Conservation (phyloP, 225 moss, liverwort and hornwort species). For the Ulota crispa region DNA sequence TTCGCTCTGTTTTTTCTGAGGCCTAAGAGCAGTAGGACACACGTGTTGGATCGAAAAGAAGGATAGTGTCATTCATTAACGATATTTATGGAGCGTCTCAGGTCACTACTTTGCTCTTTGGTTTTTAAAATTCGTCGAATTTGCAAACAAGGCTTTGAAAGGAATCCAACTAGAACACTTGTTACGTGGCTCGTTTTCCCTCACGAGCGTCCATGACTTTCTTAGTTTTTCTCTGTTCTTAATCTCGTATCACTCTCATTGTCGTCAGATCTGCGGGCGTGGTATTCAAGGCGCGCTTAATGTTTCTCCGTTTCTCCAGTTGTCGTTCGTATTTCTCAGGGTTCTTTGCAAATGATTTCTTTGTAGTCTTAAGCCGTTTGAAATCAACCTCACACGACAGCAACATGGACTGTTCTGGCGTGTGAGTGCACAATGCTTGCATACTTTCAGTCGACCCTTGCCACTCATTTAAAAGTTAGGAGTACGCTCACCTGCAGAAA, state of each 20-base stretch:
- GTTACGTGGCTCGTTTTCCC: slow-evolving; percentile 6
- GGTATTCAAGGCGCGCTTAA: background rate
- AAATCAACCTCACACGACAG: slow-evolving; percentile 16
- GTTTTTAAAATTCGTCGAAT: slow-evolving; percentile 8
- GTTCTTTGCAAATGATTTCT: slow-evolving; percentile 15
- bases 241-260: background rate
- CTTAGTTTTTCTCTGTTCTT: background rate
- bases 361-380: slow-evolving; percentile 9
- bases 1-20: slow-evolving; percentile 15
- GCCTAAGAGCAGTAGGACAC: slow-evolving; percentile 3
- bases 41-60: slow-evolving; percentile 23
- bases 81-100: slow-evolving; percentile 3
- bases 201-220: slow-evolving; percentile 4
- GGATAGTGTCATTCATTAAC: slow-evolving; percentile 14
- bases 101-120: background rate
- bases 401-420: slow-evolving; percentile 14
- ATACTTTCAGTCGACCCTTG: slow-evolving; percentile 15
- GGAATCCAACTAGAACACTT: slow-evolving; percentile 25
- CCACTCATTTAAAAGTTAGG: slow-evolving; percentile 18
- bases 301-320: slow-evolving; percentile 8
- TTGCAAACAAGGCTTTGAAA: slow-evolving; percentile 10
- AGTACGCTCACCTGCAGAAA: slow-evolving; percentile 16
- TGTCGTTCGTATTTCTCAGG: slow-evolving; percentile 18
- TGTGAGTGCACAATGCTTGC: slow-evolving; percentile 23
- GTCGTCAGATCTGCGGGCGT: slow-evolving; percentile 21